Base-by-base conservation (phyloP, 2,329 filamentous ascomycete species). In the Fusarium sp. region DNA sequence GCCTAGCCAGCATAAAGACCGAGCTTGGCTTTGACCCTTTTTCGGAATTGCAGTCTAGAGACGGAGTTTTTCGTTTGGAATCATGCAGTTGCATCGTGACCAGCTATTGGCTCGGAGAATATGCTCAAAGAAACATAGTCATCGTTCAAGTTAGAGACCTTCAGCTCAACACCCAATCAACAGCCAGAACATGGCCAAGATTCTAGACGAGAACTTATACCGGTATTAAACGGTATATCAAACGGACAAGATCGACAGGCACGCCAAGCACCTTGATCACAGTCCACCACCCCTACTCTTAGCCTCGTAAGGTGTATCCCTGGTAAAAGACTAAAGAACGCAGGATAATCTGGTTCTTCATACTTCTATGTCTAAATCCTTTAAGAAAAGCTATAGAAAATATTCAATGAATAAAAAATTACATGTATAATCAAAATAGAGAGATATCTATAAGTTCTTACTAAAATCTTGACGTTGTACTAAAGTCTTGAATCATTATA, bases 241-340 rank as follows among this genome's bases (percentile, higher is more conserved):
- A 46, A 34, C 34, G 56, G 13, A 66, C 59, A 44, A 45, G 45
- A 10, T 38, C 10, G 25, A 28, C 9, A 24, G 32, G 51, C n/a
- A 10, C 22, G 24, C 31, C 45, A 63, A 52, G 63, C 53, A 38
- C 52, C 56, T 47, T 62, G 38, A 35, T 58, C 42, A 41, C 40
- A 38, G 26, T 51, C 62, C 57, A 55, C 57, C 31, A 11, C 12
- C 31, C 22, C 7, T 9, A 42, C 57, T 25, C 44, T 49, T 36
- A 43, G 19, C 15, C 31, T 24, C 52, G 42, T 19, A 19, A 2
- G 3, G 19, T 19, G 19, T 19, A 19, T 19, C 19, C 19, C 19
- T 19, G 19, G 19, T 19, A 19, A 19, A 19, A 19, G 19, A 19
- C 19, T 2, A 19, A 19, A 19, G 19, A 19, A 19, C 19, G 19